A percentile compares a stretch with the other conserved stretches of the same genome.
Evolutionary conservation across 495 filamentous ascomycete genomes (phyloP).

Genomic region (Aspergillus taichungensis): DNA sequence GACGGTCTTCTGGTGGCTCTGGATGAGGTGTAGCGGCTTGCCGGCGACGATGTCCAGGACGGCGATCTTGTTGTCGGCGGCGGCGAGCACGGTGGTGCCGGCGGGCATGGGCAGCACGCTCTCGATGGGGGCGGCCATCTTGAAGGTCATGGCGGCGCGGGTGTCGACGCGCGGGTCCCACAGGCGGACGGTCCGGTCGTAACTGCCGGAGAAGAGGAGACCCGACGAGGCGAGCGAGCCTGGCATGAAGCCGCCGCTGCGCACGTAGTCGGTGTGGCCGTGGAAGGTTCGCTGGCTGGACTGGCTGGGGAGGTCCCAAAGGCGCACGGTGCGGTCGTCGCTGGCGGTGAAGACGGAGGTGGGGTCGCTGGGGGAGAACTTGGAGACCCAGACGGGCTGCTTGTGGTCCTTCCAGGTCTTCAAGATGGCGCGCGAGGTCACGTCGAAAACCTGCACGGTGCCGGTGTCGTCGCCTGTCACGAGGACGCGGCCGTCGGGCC

Average conservation of each 20-base stretch:
- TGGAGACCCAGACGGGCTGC: conserved; percentile 86
- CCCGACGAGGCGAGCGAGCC: conserved; percentile 58
- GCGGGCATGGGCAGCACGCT: conserved; percentile 74
- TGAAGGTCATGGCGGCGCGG: conserved; percentile 76
- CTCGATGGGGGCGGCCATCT: conserved; percentile 82
- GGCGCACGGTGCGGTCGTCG: conserved; percentile 83
- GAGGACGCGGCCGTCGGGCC: conserved; percentile 79
- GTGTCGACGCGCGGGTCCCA: conserved; percentile 79
- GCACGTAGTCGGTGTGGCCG: conserved; percentile 91
- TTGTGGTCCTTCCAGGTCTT: conserved; percentile 96
- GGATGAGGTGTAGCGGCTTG: conserved; percentile 72
- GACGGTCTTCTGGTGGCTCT: conserved; percentile 96
- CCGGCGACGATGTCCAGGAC: conserved; percentile 94
- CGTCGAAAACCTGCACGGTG: conserved; percentile 88
- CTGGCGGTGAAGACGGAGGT: conserved; percentile 75
- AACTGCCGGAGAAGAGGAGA: conserved; percentile 76
- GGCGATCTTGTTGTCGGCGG: conserved; percentile 78
- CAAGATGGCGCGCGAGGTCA: conserved; percentile 77
- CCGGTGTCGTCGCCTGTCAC: conserved; percentile 87
- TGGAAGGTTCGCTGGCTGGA: conserved; percentile 63
- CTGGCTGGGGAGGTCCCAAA: conserved; percentile 88
- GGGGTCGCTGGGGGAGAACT: conserved; percentile 77
- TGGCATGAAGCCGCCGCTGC: conserved; percentile 77
- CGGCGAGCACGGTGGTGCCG: conserved; percentile 76
- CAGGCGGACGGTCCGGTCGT: conserved; percentile 85